Conservation (phyloP, 345 rosid genomes). For the Aegle marmelos region DNA sequence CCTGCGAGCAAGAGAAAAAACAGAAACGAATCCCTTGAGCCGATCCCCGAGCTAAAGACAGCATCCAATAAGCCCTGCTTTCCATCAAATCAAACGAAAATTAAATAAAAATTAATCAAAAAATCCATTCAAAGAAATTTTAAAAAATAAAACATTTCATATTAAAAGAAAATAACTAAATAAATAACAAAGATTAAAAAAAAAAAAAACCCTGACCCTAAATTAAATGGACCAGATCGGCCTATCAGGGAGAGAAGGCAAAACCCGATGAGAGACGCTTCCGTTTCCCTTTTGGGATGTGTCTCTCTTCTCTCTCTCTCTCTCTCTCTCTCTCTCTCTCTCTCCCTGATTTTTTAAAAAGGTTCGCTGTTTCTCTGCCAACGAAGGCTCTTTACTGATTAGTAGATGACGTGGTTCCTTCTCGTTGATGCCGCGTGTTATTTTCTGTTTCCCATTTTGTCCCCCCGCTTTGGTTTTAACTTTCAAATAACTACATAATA, state of each 20-base stretch:
- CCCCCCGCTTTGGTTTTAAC: slow-evolving; percentile 3
- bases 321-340: neutral
- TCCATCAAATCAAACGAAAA: slow-evolving; percentile 12
- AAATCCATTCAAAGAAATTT: neutral
- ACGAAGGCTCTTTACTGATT: slow-evolving; percentile 26
- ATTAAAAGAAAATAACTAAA: neutral
- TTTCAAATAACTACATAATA: neutral
- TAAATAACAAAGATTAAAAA: neutral
- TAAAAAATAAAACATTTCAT: neutral
- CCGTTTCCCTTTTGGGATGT: neutral
- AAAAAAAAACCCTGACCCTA: slow-evolving; percentile 37
- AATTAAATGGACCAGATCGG: slow-evolving; percentile 36
- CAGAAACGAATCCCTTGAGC: slow-evolving; percentile 15
- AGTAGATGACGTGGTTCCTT: slow-evolving; percentile 16
- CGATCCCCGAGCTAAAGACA: slow-evolving; percentile 31
- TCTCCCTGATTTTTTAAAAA: neutral
- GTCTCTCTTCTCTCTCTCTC: neutral
- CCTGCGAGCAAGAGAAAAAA: slow-evolving; percentile 9
- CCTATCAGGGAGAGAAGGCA: slow-evolving; percentile 14
- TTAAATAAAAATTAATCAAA: neutral
- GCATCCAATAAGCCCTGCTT: slow-evolving; percentile 23
- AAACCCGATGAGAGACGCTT: neutral
- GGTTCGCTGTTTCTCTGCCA: slow-evolving; percentile 23
- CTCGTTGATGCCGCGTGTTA: slow-evolving; percentile 10
- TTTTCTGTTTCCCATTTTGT: slow-evolving; percentile 6